Evolutionary conservation across 208 protist genomes (phyloP).

Genomic region (Trypanosoma rangeli): DNA sequence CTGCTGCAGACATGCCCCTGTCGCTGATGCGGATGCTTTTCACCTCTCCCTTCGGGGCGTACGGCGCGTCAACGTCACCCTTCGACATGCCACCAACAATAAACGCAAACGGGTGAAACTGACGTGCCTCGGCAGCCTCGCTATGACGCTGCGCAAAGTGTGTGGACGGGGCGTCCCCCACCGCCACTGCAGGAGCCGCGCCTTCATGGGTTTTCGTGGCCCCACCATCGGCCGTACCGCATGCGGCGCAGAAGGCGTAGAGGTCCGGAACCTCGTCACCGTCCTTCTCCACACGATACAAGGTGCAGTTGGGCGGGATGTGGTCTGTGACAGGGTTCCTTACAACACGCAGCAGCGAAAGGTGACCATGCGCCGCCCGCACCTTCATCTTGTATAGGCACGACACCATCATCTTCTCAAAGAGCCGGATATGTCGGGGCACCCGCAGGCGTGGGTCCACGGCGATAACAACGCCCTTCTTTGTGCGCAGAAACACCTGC

Average conservation of each 20-base stretch:
- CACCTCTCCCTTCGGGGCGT: slow-evolving; percentile 58
- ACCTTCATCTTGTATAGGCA: slow-evolving; percentile 98
- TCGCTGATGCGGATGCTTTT: slow-evolving; percentile 67
- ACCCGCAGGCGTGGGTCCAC: slow-evolving; percentile 98
- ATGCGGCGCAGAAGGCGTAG: slow-evolving; percentile 55
- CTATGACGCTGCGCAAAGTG: slow-evolving; percentile 49
- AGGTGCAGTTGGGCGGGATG: slow-evolving; percentile 88
- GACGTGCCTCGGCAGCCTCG: slow-evolving; percentile 34
- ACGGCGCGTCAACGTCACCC: slow-evolving; percentile 76
- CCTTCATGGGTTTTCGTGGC: slow-evolving; percentile 32
- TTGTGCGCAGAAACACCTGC: slow-evolving; percentile 97
- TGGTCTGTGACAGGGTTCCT: slow-evolving; percentile 98
- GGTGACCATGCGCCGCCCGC: slow-evolving; percentile 76
- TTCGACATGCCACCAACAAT: slow-evolving; percentile 87
- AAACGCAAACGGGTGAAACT: slow-evolving; percentile 85
- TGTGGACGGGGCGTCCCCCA: slow-evolving; percentile 29
- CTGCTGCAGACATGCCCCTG: slow-evolving; percentile 82
- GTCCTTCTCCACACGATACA: slow-evolving; percentile 86
- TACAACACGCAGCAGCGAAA: slow-evolving; percentile 97
- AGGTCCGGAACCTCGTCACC: slow-evolving; percentile 66
- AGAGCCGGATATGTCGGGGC: slow-evolving; percentile 98
- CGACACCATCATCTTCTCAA: slow-evolving; percentile 98
- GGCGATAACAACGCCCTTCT: slow-evolving; percentile 94
- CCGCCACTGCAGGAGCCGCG: slow-evolving; percentile 15
- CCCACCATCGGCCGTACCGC: slow-evolving; percentile 22